phyloP scores from a whole-genome alignment of 2,329 filamentous ascomycete genomes.

The Oidium heveae region DNA sequence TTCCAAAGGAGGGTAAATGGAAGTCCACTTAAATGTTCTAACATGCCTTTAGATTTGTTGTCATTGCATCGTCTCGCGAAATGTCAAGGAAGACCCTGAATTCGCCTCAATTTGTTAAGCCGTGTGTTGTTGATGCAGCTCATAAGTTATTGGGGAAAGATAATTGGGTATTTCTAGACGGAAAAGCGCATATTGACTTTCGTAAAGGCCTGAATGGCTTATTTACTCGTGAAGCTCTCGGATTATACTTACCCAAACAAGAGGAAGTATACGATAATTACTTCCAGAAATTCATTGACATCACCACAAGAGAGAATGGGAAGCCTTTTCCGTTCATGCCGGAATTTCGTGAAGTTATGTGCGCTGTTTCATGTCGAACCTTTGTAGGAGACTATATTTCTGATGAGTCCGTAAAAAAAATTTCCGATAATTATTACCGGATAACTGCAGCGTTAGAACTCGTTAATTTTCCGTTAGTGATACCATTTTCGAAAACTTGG shows the following conservation, averaged over 20 bases:
- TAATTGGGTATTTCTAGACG: conserved; percentile 96
- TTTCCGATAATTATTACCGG: conserved; percentile 88
- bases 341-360: conserved; percentile 83
- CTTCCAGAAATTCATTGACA: conserved; percentile 52
- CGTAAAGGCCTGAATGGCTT: conserved; percentile 87
- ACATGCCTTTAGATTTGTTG: conserved; percentile 49
- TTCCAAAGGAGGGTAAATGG: background rate
- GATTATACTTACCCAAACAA: conserved; percentile 71
- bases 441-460: conserved; percentile 89
- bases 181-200: conserved; percentile 85
- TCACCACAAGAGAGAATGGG: conserved; percentile 45
- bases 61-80: conserved; percentile 84
- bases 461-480: conserved; percentile 93
- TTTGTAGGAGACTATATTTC: conserved; percentile 92
- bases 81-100: conserved; percentile 95
- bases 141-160: conserved; percentile 75
- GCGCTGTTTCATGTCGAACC: conserved; percentile 82
- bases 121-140: conserved; percentile 83
- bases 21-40: background rate
- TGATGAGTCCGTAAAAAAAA: conserved; percentile 73
- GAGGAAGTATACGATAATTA: conserved; percentile 79
- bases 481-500: conserved; percentile 89
- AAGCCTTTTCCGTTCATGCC: conserved; percentile 73
- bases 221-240: conserved; percentile 76
- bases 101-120: conserved; percentile 74